Conservation (phyloP, 2,329 filamentous ascomycete genomes). For the Claviceps lovelessii region DNA sequence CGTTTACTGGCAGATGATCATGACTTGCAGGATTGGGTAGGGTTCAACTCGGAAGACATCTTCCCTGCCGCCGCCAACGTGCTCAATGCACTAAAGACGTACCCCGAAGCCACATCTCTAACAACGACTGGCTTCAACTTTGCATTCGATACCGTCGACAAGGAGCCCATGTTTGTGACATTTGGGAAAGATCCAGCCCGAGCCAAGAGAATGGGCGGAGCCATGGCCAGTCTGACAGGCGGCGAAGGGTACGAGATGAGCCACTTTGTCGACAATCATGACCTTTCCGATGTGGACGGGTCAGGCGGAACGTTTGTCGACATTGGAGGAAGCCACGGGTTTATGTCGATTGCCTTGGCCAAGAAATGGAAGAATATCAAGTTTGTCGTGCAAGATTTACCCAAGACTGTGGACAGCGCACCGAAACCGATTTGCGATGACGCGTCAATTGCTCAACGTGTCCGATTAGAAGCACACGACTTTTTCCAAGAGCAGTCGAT, state of each 20-base stretch:
- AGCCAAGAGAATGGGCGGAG: constrained; percentile 36
- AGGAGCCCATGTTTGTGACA: constrained; percentile 40
- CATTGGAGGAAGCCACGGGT: constrained; percentile 43
- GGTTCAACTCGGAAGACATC: constrained; percentile 40
- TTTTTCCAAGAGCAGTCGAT: constrained; percentile 44
- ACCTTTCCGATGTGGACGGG: constrained; percentile 33
- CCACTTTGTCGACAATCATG: constrained; percentile 39
- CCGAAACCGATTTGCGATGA: constrained; percentile 28
- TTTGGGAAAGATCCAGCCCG: constrained; percentile 33
- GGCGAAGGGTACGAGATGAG: constrained; percentile 42
- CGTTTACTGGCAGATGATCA: constrained; percentile 34
- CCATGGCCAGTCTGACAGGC: constrained; percentile 39
- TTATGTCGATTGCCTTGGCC: constrained; percentile 41
- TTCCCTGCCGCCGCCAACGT: constrained; percentile 34
- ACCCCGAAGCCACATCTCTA: constrained; percentile 34
- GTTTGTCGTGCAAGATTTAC: constrained; percentile 42
- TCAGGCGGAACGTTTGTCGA: constrained; percentile 39
- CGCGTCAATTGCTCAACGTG: constrained; percentile 22
- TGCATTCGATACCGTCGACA: constrained; percentile 33
- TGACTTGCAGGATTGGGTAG: constrained; percentile 37
- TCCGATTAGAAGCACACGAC: constrained; percentile 35
- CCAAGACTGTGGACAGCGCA: constrained; percentile 32
- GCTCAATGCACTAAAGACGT: constrained; percentile 26
- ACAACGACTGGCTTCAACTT: constrained; percentile 37
- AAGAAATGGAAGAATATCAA: constrained; percentile 32